These are phyloP conservation scores for Cyclostephanos invisitatus DNA, from an alignment of 108 stramenopile genomes.

Conservation along the genomic window DNA sequence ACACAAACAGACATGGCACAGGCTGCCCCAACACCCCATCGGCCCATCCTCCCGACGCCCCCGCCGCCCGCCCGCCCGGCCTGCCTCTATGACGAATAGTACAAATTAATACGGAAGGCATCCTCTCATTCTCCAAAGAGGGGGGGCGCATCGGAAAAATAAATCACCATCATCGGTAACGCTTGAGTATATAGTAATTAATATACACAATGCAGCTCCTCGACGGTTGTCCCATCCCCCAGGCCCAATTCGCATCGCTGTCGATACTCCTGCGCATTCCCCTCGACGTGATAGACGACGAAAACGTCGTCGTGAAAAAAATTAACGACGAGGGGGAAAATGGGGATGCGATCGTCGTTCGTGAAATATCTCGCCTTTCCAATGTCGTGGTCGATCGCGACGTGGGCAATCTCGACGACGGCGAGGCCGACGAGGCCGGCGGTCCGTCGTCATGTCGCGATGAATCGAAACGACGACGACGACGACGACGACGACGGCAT, in stretches of 20 bases:
- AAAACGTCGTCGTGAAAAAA: background rate
- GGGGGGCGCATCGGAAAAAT: too few relatives aligned
- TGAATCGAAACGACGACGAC: background rate
- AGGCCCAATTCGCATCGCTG: conserved; percentile 44
- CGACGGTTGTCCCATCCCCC: conserved; percentile 32
- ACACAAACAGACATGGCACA: too few relatives aligned
- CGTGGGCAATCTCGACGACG: background rate
- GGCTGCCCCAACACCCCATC: too few relatives aligned
- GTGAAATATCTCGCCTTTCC: too few relatives aligned
- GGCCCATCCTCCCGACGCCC: too few relatives aligned
- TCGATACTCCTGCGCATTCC: conserved; percentile 35
- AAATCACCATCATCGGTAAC: too few relatives aligned
- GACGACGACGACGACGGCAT: background rate
- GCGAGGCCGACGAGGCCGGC: conserved; percentile 18
- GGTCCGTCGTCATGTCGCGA: conserved; percentile 10
- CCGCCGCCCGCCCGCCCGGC: too few relatives aligned
- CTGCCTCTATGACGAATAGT: too few relatives aligned
- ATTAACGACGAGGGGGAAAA: too few relatives aligned
- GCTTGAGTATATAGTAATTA: too few relatives aligned
- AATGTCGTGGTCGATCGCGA: too few relatives aligned
- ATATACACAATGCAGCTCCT: conserved; percentile 44
- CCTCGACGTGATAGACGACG: background rate
- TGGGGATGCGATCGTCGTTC: background rate
- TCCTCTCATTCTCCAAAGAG: background rate
- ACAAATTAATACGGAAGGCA: background rate